Evolutionary conservation across 495 filamentous ascomycete species (phyloP).

Genomic region (Rusavskia elegans): DNA sequence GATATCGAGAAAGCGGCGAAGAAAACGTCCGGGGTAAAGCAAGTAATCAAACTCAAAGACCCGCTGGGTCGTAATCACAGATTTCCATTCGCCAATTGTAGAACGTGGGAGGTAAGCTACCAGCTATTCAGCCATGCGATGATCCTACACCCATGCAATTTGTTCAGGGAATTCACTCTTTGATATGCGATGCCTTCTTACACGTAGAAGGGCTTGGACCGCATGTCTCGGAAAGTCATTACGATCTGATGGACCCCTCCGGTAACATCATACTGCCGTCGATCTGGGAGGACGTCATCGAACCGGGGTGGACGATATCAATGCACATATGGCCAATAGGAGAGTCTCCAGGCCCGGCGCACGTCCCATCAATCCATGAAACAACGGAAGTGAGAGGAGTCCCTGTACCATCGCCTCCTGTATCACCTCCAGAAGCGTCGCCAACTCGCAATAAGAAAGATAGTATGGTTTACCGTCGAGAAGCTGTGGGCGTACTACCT

Average conservation of each 20-base stretch:
- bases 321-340: constrained; percentile 95
- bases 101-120: constrained; percentile 58
- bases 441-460: neutral
- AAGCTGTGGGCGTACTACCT: neutral
- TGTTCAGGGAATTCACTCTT: constrained; percentile 56
- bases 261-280: constrained; percentile 73
- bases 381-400: neutral
- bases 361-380: constrained; percentile 19
- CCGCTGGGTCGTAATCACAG: constrained; percentile 72
- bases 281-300: constrained; percentile 67
- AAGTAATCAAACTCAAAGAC: constrained; percentile 63
- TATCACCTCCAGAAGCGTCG: neutral
- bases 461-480: neutral
- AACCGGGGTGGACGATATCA: constrained; percentile 72
- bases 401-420: neutral
- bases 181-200: constrained; percentile 72
- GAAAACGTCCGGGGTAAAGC: constrained; percentile 11
- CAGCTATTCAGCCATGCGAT: neutral
- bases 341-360: constrained; percentile 28
- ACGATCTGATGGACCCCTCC: constrained; percentile 68
- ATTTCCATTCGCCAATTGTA: constrained; percentile 67
- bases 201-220: constrained; percentile 67
- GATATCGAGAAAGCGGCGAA: constrained; percentile 13
- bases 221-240: constrained; percentile 67
- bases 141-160: neutral